Conservation (phyloP, 2,329 filamentous ascomycete genomes). For the Phaeosphaeriaceae sp. region DNA sequence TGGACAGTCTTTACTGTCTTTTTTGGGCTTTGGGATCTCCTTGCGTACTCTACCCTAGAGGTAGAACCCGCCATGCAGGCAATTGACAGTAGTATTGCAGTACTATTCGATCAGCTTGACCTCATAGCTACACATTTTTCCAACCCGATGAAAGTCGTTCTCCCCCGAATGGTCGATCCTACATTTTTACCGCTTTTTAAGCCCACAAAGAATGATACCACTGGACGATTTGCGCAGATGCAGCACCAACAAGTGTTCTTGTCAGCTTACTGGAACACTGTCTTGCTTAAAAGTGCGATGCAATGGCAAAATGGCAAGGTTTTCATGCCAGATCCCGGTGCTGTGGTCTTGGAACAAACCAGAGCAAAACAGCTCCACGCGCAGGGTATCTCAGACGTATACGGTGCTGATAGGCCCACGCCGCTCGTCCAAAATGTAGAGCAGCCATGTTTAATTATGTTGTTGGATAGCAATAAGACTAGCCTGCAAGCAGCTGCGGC, state of each 20-base stretch:
- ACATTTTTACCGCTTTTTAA: slow-evolving; percentile 46
- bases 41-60: slow-evolving; percentile 40
- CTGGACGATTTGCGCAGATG: slow-evolving; percentile 35
- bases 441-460: slow-evolving; percentile 39
- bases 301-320: slow-evolving; percentile 40
- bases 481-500: slow-evolving; percentile 36
- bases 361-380: slow-evolving; percentile 42
- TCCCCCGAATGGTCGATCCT: slow-evolving; percentile 43
- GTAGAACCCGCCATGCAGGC: slow-evolving; percentile 35
- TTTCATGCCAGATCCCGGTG: slow-evolving; percentile 42
- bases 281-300: slow-evolving; percentile 34
- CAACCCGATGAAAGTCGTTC: slow-evolving; percentile 34
- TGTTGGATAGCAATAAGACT: slow-evolving; percentile 11
- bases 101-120: slow-evolving; percentile 44
- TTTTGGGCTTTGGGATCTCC: slow-evolving; percentile 47
- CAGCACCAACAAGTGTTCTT: slow-evolving; percentile 45
- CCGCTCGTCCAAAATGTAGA: slow-evolving; percentile 44
- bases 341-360: slow-evolving; percentile 44
- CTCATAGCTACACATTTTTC: slow-evolving; percentile 35
- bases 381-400: slow-evolving; percentile 39
- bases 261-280: slow-evolving; percentile 45
- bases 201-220: slow-evolving; percentile 25
- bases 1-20: slow-evolving; percentile 46
- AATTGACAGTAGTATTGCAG: slow-evolving; percentile 41
- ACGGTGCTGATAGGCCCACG: slow-evolving; percentile 37